Evolutionary conservation across 208 protist genomes (phyloP).

Genomic region (Entamoeba dispar): DNA sequence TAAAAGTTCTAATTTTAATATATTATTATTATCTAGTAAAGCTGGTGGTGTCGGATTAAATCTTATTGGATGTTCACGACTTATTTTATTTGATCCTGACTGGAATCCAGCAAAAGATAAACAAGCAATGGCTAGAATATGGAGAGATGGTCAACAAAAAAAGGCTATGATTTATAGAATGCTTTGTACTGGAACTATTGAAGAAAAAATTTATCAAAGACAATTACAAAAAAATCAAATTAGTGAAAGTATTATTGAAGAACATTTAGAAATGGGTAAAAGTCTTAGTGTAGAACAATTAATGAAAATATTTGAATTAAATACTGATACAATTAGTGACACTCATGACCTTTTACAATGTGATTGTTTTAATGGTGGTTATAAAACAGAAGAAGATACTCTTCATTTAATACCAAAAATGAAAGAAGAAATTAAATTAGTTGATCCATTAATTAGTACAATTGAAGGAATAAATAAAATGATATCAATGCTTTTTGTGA

Average conservation of each 20-base stretch:
- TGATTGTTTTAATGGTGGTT: neutral
- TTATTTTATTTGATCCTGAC: neutral
- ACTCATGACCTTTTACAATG: neutral
- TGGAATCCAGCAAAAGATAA: constrained; percentile 1
- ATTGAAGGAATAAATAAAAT: neutral
- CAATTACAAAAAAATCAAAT: constrained; percentile 9
- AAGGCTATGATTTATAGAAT: constrained; percentile 79
- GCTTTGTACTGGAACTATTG: constrained; percentile 79
- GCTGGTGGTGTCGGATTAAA: constrained; percentile 5
- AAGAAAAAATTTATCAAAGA: constrained; percentile 83
- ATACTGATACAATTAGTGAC: neutral
- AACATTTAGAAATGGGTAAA: neutral
- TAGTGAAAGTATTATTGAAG: neutral
- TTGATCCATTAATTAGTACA: neutral
- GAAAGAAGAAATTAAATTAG: neutral
- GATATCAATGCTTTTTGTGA: neutral
- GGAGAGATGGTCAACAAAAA: constrained; percentile 77
- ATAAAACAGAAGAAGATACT: neutral
- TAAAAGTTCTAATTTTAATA: neutral
- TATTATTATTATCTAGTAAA: constrained; percentile 1
- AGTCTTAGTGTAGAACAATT: neutral
- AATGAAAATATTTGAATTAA: neutral
- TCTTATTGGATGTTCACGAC: neutral
- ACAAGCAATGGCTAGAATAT: constrained; percentile 58
- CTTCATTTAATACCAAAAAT: neutral